Base-by-base conservation (phyloP, 768 basidiomycete species). In the Gloeostereum incarnatum region DNA sequence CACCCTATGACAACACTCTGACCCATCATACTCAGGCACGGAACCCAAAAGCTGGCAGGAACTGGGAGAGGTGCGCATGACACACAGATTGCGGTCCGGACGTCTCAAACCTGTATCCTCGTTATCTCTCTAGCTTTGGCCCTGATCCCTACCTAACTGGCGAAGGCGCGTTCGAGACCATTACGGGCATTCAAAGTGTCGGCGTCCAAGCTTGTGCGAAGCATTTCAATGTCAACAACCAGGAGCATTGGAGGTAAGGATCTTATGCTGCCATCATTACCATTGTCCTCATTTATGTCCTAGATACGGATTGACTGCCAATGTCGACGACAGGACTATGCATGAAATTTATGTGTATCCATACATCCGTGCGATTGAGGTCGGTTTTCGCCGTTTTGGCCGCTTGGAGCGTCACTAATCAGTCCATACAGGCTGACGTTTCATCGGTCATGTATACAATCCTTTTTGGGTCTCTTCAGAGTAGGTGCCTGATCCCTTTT, bases 131-230 rank as follows among this genome's bases (percentile, higher is more conserved):
- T 18, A 70, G 68, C 39, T 70, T 68, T 44, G 69, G 77, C 20
- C 73, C 68, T 3, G 80, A 82, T 55, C 79, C 80, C 1, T 81
- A 73, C 49, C 62, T 83, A 6, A 65, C 64, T 36, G 79, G 80
- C 5, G 75, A 75, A 56, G 74, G 66, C 9, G 69, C 74, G 0
- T 75, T 68, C 42, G 68, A 75, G 49, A 78, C 76, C 0, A 66
- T 81, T 35, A 55, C 61, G 2, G 78, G 79, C 1, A 64, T 80
- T 7, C 79, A 82, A 46, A 66, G 64, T 45, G 60, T 66, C 26
- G 78, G 78, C 10, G 75, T 81, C 13, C 71, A 73, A 45, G 75
- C 78, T 0, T 73, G 69, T 39, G 67, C 69, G 1, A 78, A 78
- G 41, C 75, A 76, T 47, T 59, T 68, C 27, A 52, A 66, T 8